Percentiles rank a stretch among this genome's conserved stretches.
These are phyloP conservation scores for Schwanniomyces etchellsii DNA, from an alignment of 1,139 yeast species.

Conservation along the genomic window DNA sequence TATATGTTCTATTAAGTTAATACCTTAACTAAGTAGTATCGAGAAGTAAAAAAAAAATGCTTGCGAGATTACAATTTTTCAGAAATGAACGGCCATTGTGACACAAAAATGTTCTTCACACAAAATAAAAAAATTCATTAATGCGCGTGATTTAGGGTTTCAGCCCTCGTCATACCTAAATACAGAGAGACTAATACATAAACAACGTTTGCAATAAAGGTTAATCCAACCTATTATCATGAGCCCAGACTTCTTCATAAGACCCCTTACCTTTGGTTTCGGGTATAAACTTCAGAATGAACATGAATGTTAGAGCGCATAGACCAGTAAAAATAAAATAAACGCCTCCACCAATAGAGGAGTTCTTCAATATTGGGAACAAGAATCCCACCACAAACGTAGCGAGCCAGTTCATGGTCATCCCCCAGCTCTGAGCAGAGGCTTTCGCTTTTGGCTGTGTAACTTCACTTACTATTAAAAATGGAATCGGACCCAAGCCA, in stretches of 20 bases:
- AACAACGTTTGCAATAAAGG: neutral
- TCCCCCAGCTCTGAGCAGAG: slow-evolving; percentile 88
- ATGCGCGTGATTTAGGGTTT: slow-evolving; percentile 6
- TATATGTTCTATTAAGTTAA: slow-evolving; percentile 7
- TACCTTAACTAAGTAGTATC: slow-evolving; percentile 2
- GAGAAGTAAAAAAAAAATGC: slow-evolving; percentile 4
- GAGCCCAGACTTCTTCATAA: slow-evolving; percentile 58
- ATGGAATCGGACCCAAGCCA: slow-evolving; percentile 95
- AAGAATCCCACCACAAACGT: slow-evolving; percentile 76
- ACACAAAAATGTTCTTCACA: neutral
- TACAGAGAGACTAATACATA: neutral
- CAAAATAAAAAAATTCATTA: neutral
- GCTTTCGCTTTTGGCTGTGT: slow-evolving; percentile 78
- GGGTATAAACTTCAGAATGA: slow-evolving; percentile 51
- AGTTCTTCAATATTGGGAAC: slow-evolving; percentile 66
- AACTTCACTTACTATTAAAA: slow-evolving; percentile 81
- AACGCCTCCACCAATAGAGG: slow-evolving; percentile 69
- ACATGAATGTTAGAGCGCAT: slow-evolving; percentile 44
- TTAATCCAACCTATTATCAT: slow-evolving; percentile 3
- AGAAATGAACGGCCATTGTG: slow-evolving; percentile 1
- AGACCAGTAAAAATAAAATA: slow-evolving; percentile 65
- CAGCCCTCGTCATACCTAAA: too few species aligned
- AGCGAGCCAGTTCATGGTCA: slow-evolving; percentile 85
- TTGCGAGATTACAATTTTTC: slow-evolving; percentile 5
- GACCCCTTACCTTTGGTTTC: slow-evolving; percentile 69